Base-by-base conservation (phyloP, 1,139 yeast genomes). In the Yarrowia galli region DNA sequence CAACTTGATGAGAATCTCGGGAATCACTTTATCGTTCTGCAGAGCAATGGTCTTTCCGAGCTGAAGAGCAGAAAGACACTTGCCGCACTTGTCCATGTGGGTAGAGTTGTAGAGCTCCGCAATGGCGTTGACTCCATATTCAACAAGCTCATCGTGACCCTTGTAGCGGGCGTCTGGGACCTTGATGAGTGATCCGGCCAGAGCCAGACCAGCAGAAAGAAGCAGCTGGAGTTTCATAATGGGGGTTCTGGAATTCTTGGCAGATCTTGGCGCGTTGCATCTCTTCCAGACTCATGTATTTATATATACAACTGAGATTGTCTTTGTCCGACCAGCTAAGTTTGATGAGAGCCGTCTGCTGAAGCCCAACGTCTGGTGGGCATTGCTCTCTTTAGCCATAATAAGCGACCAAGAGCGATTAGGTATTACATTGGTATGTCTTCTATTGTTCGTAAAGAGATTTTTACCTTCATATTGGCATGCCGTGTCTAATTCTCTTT, bases 1-100 rank as follows among this genome's bases (percentile, higher is more conserved):
- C 84, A 86, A 83, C 65, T 77, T 70, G 3, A 75, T 74, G 72
- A 80, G 82, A 40, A 83, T 79, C 6, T 72, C 72, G 3, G 85
- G 83, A 32, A 84, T 76, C 67, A 84, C 74, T 22, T 81, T 82
- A 1, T 85, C 84, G 67, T 79, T 75, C 6, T 80, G 75, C 65
- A 79, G 70, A 0, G 84, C 77, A 35, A 83, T 69, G 18, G 78
- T 71, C 71, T 83, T 83, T 36, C 83, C 87, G 12, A 83, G 75
- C 42, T 76, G 77, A 35, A 84, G 74, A 69, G 83, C 77, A 28
- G 78, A 72, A 58, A 79, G 77, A 74, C 86, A 83, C 32, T 79
- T 76, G 18, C 75, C 71, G 73, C 86, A 83, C 13, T 22, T 22
- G 46, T 54, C 51, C 38, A 58, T 40, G 9, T 61, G 49, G 15